Percentiles rank a stretch among this genome's conserved stretches.
These are phyloP conservation scores for Ceratocystis papillata DNA, from an alignment of 2,329 filamentous ascomycete species.

Conservation along the genomic window DNA sequence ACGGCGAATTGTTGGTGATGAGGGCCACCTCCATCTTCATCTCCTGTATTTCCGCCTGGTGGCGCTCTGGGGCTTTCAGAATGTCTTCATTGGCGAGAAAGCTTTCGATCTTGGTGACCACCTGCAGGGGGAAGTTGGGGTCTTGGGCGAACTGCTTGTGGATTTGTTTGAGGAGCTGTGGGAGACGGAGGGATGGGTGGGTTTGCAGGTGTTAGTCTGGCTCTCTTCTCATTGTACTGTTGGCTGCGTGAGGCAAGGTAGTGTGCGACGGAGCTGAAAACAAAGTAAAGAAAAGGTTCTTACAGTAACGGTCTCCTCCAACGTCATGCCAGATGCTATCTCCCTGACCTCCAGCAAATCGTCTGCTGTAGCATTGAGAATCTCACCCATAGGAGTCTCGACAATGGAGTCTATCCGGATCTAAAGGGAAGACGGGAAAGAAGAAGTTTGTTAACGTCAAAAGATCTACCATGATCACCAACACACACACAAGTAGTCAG, in stretches of 20 bases:
- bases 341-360: conserved; percentile 38
- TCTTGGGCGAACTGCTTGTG: conserved; percentile 32
- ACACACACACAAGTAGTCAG: background rate
- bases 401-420: conserved; percentile 13
- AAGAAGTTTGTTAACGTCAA: conserved; percentile 5
- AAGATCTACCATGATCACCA: conserved; percentile 4
- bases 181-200: background rate
- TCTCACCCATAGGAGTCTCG: conserved; percentile 10
- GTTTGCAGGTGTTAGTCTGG: background rate
- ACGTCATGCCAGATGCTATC: conserved; percentile 31
- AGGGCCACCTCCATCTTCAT: conserved; percentile 44
- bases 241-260: background rate
- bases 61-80: conserved; percentile 34
- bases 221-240: background rate
- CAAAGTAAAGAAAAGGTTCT: conserved; percentile 8
- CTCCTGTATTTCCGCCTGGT: conserved; percentile 37
- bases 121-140: conserved; percentile 33
- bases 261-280: too few relatives aligned
- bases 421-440: background rate
- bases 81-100: conserved; percentile 30
- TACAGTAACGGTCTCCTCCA: conserved; percentile 32
- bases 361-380: conserved; percentile 34
- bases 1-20: conserved; percentile 45
- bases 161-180: conserved; percentile 32
- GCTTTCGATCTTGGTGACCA: conserved; percentile 32